phyloP scores from a whole-genome alignment of 805 yeast species.

The Saturnispora sanitii region DNA sequence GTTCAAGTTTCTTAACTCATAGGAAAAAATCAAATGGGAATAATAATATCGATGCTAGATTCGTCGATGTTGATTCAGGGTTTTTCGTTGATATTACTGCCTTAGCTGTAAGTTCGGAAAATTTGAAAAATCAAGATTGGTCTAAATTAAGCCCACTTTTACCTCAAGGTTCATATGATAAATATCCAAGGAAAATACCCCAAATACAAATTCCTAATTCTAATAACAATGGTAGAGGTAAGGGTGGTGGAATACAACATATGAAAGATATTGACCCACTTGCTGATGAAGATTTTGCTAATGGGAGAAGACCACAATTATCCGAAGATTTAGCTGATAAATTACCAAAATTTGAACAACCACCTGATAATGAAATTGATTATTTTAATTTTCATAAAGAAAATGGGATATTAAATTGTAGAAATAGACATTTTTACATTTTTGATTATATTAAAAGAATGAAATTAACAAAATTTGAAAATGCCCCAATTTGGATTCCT shows the following conservation, averaged over 20 bases:
- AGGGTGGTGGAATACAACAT: neutral
- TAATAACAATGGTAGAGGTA: neutral
- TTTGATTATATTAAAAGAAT: slow-evolving; percentile 45
- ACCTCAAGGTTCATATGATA: neutral
- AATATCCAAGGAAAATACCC: neutral
- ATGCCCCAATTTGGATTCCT: slow-evolving; percentile 52
- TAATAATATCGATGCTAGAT: slow-evolving; percentile 62
- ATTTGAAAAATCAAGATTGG: slow-evolving; percentile 5
- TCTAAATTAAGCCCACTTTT: neutral
- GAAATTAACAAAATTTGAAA: slow-evolving; percentile 43
- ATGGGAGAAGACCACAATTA: slow-evolving; percentile 1
- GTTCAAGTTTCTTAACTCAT: slow-evolving; percentile 33
- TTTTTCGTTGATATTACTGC: slow-evolving; percentile 66
- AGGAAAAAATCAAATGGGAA: slow-evolving; percentile 46
- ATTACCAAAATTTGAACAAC: neutral
- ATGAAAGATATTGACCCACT: neutral
- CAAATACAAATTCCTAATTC: neutral
- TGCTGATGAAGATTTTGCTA: slow-evolving; percentile 1
- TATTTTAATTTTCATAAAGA: slow-evolving; percentile 4
- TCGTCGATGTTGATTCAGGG: slow-evolving; percentile 61
- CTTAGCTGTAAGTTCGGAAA: slow-evolving; percentile 35
- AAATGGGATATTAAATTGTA: slow-evolving; percentile 35
- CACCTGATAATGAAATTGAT: neutral
- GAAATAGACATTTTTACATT: slow-evolving; percentile 48
- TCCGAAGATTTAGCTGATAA: neutral